Evolutionary conservation across 345 rosid genomes (phyloP), one percentile per base, ranked within the genome.

Genomic region (Trapa incisa): DNA sequence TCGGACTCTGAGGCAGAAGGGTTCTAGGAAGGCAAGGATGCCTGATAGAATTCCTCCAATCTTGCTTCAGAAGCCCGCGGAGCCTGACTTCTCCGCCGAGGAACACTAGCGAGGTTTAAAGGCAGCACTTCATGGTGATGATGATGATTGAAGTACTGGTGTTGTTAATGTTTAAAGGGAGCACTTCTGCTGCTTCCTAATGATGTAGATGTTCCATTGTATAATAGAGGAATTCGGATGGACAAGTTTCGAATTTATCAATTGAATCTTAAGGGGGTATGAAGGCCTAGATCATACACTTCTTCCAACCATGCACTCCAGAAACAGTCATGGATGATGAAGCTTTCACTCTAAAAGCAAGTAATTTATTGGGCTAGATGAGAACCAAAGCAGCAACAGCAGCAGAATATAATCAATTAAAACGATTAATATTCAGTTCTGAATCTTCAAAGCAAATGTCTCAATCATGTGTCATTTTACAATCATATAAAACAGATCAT

Each of bases 1-100:
- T 22, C 82, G 97, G 16, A 58, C 80, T 37, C 61, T 86, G 54
- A 76, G 94, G 54, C 80, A 81, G 7, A 81, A 73, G 16, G 73
- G 87, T 2, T 70, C 82, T 39, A 83, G 81, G 54, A 88, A 83
- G 75, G 81, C 84, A 2, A 86, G 94, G 80, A 53, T 84, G 42
- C 66, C 76, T 0, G 96, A 92, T 57, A 76, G 98, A 66, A 80
- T 85, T 65, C 84, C 86, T 3, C 91, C 88, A 1, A 78, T 86
- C 67, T 74, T 90, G 62, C 96, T 84, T 68, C 97, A 88, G 80
- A 89, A 92, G 73, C 96, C 96, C 16, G 82, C 98, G 9, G 98
- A 92, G 70, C 98, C 96, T 12, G 96, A 92, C 80, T 89, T 92
- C 73, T 81, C 84, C 39, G 80, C 85, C 35, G 93, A 81, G 66